Percentiles rank a stretch among this genome's conserved stretches.
These are phyloP conservation scores for Chernovozyma sophiae-reginae DNA, from an alignment of 1,139 yeast genomes.

Conservation along the genomic window DNA sequence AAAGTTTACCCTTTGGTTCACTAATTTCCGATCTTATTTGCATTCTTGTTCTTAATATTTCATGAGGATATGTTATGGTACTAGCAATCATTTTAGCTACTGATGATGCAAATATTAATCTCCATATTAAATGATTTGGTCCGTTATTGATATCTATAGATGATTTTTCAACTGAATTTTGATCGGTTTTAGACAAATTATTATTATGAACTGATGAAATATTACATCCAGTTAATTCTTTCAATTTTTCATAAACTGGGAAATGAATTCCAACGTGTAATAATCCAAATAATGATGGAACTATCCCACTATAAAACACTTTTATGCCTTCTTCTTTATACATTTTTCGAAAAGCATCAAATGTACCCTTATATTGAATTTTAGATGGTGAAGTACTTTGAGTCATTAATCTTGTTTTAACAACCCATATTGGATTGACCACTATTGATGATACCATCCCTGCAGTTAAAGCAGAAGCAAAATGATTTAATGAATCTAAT, in stretches of 20 bases:
- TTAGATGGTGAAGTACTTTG: constrained; percentile 30
- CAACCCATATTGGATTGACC: constrained; percentile 97
- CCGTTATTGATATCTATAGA: constrained; percentile 1
- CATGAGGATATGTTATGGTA: constrained; percentile 91
- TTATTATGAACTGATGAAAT: constrained; percentile 9
- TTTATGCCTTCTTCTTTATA: constrained; percentile 70
- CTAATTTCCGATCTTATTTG: constrained; percentile 45
- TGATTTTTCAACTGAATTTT: constrained; percentile 3
- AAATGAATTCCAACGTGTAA: constrained; percentile 95
- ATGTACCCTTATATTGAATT: constrained; percentile 61
- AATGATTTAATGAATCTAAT: constrained; percentile 56
- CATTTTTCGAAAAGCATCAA: constrained; percentile 82
- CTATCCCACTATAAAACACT: constrained; percentile 87
- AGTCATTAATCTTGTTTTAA: constrained; percentile 88
- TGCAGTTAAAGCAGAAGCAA: constrained; percentile 81
- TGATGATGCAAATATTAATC: constrained; percentile 65
- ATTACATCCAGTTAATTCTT: constrained; percentile 41
- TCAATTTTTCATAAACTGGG: constrained; percentile 88
- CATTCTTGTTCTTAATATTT: constrained; percentile 85
- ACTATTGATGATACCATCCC: constrained; percentile 84
- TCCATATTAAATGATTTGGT: constrained; percentile 35
- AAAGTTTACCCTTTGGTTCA: constrained; percentile 15
- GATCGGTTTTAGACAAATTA: constrained; percentile 1
- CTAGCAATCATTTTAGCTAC: constrained; percentile 87
- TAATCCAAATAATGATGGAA: constrained; percentile 87